Evolutionary conservation across 139 green algal species (phyloP).

Genomic region (Tetraselmis chui): DNA sequence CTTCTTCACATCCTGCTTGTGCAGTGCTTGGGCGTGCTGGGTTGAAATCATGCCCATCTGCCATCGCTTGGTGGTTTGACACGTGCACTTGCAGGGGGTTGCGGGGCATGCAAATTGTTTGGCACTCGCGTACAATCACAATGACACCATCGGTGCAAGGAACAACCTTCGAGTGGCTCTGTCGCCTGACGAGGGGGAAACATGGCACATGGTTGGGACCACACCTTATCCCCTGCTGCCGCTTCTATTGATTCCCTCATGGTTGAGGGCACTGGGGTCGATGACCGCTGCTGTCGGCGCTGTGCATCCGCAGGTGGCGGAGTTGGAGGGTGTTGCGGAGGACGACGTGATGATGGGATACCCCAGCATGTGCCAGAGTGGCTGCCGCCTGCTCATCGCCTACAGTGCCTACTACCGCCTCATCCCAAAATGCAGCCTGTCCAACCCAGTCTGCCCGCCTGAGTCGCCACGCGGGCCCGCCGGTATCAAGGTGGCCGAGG

Average conservation of each 20-base stretch:
- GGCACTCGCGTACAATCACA: neutral
- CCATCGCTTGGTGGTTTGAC: no score
- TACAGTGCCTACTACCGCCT: neutral
- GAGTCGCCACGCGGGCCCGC: neutral
- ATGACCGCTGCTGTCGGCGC: neutral
- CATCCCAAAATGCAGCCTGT: neutral
- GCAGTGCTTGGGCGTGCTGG: no score
- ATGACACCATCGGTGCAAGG: neutral
- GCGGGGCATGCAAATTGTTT: neutral
- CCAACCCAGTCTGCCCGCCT: neutral
- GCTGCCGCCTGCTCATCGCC: constrained; percentile 2
- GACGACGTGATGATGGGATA: neutral
- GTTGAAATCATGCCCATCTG: no score
- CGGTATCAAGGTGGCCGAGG: neutral
- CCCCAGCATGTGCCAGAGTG: neutral
- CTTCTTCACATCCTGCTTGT: no score
- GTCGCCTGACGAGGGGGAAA: neutral
- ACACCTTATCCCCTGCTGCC: no score
- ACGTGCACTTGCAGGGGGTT: neutral
- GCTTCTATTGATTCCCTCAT: no score
- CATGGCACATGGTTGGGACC: neutral
- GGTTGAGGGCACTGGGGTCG: neutral
- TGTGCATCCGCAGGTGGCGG: neutral
- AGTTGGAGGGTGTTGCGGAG: neutral
- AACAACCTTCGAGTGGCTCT: constrained; percentile 1